Conservation (phyloP, 2,329 filamentous ascomycete genomes). For the Xylaria digitata region DNA sequence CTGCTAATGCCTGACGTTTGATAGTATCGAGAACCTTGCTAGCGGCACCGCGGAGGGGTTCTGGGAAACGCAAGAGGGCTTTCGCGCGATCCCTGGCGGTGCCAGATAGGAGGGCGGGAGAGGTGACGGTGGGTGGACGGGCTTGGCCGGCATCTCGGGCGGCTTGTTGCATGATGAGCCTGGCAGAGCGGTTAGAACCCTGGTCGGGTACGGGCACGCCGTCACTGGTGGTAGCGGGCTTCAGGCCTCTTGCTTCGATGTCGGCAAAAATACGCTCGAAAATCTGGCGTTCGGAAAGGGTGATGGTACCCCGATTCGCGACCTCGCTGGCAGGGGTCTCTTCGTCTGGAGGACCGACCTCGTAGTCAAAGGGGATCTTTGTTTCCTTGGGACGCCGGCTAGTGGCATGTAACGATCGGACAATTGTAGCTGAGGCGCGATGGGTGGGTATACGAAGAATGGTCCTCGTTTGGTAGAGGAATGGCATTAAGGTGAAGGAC, state of each 20-base stretch:
- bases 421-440: constrained; percentile 41
- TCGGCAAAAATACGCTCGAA: constrained; percentile 69
- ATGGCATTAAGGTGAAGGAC: constrained; percentile 67
- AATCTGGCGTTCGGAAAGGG: constrained; percentile 61
- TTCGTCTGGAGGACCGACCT: constrained; percentile 46
- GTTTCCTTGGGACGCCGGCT: constrained; percentile 25
- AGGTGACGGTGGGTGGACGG: constrained; percentile 34
- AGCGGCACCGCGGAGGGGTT: constrained; percentile 55
- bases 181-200: constrained; percentile 39
- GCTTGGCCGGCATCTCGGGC: constrained; percentile 42
- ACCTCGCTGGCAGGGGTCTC: constrained; percentile 36
- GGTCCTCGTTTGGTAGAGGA: constrained; percentile 79
- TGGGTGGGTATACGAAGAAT: constrained; percentile 56
- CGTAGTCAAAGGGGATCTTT: constrained; percentile 65
- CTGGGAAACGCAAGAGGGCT: constrained; percentile 55
- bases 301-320: constrained; percentile 61
- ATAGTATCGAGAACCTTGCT: constrained; percentile 53
- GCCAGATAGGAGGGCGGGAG: constrained; percentile 39
- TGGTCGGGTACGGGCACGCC: constrained; percentile 12
- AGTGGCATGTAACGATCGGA: constrained; percentile 44
- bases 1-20: constrained; percentile 33
- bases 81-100: constrained; percentile 50
- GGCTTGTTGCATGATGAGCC: constrained; percentile 49
- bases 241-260: constrained; percentile 59
- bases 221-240: constrained; percentile 36